Evolutionary conservation across 1,284 basidiomycete species (phyloP).

Genomic region (Malassezia globosa): DNA sequence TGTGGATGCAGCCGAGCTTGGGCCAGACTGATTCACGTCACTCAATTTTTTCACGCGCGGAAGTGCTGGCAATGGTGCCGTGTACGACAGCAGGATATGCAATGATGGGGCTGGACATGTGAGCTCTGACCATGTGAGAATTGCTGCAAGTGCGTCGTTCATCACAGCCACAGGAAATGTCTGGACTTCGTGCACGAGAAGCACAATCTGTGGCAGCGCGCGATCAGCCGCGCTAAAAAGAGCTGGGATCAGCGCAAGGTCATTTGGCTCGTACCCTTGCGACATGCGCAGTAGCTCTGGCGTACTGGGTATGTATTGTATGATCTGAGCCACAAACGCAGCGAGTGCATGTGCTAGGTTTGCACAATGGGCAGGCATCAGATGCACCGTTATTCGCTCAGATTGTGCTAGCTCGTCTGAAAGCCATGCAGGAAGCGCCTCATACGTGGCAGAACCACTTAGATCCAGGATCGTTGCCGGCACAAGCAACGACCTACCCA

Average conservation of each 20-base stretch:
- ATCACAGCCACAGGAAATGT: constrained; percentile 3
- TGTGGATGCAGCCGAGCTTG: too few species aligned
- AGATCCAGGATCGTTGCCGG: background rate
- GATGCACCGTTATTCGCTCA: background rate
- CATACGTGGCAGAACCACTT: background rate
- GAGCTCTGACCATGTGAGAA: constrained; percentile 3
- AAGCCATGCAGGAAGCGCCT: background rate
- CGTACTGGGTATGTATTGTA: background rate
- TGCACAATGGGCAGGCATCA: constrained; percentile 1
- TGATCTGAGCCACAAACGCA: constrained; percentile 1
- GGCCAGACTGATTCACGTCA: background rate
- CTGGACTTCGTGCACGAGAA: constrained; percentile 4
- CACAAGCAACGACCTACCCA: background rate
- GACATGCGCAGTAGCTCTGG: background rate
- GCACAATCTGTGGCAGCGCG: background rate
- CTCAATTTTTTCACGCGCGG: background rate
- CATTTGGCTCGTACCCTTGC: constrained; percentile 1
- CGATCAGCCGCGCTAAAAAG: background rate
- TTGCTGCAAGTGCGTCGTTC: constrained; percentile 7
- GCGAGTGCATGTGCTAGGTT: background rate
- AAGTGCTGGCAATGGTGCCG: constrained; percentile 7
- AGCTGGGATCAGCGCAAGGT: constrained; percentile 1
- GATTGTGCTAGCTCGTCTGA: background rate
- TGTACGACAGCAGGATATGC: background rate
- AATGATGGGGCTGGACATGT: background rate